Conservation (phyloP, 441 rosid species). For the Arabidopsis lyrata region DNA sequence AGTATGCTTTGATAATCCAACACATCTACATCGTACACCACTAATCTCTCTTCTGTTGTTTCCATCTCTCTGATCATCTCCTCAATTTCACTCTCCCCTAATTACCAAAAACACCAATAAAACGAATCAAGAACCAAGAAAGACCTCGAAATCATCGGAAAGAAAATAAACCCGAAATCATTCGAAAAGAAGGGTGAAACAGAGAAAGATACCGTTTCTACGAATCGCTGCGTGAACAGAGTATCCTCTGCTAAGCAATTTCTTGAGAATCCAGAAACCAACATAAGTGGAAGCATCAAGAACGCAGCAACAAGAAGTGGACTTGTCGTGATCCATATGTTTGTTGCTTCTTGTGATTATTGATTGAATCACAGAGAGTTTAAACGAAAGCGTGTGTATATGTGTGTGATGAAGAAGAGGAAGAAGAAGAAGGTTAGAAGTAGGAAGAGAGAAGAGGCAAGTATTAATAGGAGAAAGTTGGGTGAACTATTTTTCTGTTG, state of each 20-base stretch:
- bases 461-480: slow-evolving; percentile 53
- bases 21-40: slow-evolving; percentile 62
- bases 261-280: slow-evolving; percentile 84
- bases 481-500: slow-evolving; percentile 71
- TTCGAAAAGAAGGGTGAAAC: background rate
- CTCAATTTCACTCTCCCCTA: slow-evolving; percentile 66
- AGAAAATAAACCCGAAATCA: background rate
- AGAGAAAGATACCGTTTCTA: slow-evolving; percentile 53
- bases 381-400: slow-evolving; percentile 10
- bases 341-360: background rate
- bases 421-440: slow-evolving; percentile 40
- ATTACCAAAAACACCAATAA: background rate
- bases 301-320: slow-evolving; percentile 63
- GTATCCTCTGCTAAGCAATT: slow-evolving; percentile 70
- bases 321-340: slow-evolving; percentile 54
- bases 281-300: slow-evolving; percentile 90
- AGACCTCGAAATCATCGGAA: slow-evolving; percentile 6
- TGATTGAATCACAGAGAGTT: background rate
- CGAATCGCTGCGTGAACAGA: slow-evolving; percentile 79
- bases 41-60: slow-evolving; percentile 57
- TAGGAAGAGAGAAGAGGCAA: slow-evolving; percentile 35
- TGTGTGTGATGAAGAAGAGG: background rate
- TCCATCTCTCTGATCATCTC: slow-evolving; percentile 70
- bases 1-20: slow-evolving; percentile 81
- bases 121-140: slow-evolving; percentile 25